Conservation (phyloP, 1,139 yeast species). For the Geotrichum cucujoidarum region DNA sequence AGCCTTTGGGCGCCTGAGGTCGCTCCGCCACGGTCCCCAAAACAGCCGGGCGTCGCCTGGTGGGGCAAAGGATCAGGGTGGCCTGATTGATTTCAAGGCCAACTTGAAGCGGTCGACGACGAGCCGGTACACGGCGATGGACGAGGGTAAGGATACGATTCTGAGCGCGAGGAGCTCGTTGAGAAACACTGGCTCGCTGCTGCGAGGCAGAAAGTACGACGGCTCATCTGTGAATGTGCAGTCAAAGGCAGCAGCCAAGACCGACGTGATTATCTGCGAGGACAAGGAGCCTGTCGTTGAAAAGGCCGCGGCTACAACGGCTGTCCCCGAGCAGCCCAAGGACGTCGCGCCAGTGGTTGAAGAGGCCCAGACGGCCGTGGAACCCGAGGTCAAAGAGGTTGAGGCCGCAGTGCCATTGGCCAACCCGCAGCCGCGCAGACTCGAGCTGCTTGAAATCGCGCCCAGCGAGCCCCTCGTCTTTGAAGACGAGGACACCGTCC, state of each 20-base stretch:
- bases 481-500: neutral
- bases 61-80: conserved; percentile 25
- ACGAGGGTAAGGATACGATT: conserved; percentile 25
- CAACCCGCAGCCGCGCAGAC: too few species aligned
- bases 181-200: neutral
- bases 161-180: conserved; percentile 25
- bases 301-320: too few species aligned
- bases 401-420: too few species aligned
- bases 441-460: neutral
- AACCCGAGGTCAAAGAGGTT: too few species aligned
- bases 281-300: too few species aligned
- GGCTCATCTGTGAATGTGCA: too few species aligned
- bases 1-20: conserved; percentile 23
- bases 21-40: conserved; percentile 23
- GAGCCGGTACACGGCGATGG: conserved; percentile 27
- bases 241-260: too few species aligned
- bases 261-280: too few species aligned
- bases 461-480: neutral
- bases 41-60: conserved; percentile 19
- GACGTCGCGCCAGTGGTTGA: too few species aligned
- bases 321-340: too few species aligned
- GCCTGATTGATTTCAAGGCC: conserved; percentile 24
- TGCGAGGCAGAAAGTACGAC: too few species aligned
- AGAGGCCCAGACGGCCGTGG: too few species aligned
- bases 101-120: conserved; percentile 26